Conservation (phyloP, 805 yeast species). For the Candida insectalens region DNA sequence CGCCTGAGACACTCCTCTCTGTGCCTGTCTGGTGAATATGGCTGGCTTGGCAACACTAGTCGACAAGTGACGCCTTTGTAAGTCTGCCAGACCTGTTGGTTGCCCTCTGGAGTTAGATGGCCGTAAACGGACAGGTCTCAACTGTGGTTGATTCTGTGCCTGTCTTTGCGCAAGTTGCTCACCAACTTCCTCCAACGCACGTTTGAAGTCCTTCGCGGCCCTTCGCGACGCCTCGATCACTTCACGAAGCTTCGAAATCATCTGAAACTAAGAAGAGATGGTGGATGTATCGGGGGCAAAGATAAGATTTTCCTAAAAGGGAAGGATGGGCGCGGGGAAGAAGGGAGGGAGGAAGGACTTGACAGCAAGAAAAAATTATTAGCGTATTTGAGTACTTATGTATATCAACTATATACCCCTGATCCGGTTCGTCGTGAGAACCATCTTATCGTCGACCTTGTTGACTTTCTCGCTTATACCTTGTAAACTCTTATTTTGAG, state of each 20-base stretch:
- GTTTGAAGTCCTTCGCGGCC: conserved; percentile 36
- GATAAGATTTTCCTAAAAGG: no score
- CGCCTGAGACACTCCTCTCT: conserved; percentile 1
- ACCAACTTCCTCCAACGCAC: conserved; percentile 38
- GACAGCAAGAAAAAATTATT: no score
- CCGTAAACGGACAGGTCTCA: conserved; percentile 29
- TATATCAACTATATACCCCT: conserved; percentile 19
- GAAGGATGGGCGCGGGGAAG: no score
- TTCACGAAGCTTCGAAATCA: conserved; percentile 33
- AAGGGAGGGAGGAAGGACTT: no score
- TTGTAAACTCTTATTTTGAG: conserved; percentile 66
- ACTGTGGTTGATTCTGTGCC: conserved; percentile 19
- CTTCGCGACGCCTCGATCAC: conserved; percentile 35
- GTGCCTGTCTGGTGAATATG: neutral
- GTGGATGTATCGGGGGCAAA: no score
- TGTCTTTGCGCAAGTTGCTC: conserved; percentile 22
- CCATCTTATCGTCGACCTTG: conserved; percentile 68
- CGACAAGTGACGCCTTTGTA: conserved; percentile 16
- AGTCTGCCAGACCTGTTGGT: conserved; percentile 13
- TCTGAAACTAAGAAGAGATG: no score
- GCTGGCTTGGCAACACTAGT: conserved; percentile 9
- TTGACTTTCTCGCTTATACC: conserved; percentile 80
- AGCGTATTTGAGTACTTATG: no score
- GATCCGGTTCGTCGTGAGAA: conserved; percentile 21
- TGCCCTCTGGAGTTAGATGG: conserved; percentile 6